These are phyloP conservation scores for Neurospora cerealis DNA, from an alignment of 495 filamentous ascomycete species.

Conservation along the genomic window DNA sequence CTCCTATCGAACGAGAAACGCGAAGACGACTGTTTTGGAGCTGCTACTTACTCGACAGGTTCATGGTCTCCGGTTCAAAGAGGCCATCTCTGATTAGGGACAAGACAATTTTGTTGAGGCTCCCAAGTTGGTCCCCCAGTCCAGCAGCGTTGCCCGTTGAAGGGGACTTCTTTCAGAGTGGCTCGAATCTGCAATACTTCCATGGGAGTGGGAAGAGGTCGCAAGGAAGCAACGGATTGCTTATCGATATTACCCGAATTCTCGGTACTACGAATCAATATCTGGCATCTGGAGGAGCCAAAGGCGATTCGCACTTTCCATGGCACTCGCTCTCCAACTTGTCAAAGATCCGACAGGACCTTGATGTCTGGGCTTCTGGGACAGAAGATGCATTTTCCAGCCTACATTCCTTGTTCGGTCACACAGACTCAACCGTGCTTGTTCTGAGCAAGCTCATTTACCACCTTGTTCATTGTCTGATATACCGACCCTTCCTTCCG, in stretches of 20 bases:
- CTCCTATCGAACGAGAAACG: conserved; percentile 58
- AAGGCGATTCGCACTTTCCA: conserved; percentile 79
- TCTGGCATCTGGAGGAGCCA: conserved; percentile 72
- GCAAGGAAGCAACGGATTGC: conserved; percentile 59
- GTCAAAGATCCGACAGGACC: conserved; percentile 74
- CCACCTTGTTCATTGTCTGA: conserved; percentile 72
- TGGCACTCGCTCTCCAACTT: conserved; percentile 80
- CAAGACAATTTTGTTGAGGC: conserved; percentile 58
- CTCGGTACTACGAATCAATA: conserved; percentile 78
- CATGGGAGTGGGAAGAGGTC: conserved; percentile 54
- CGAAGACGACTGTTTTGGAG: conserved; percentile 73
- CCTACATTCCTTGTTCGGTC: conserved; percentile 62
- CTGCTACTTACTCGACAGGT: conserved; percentile 74
- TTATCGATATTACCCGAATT: conserved; percentile 75
- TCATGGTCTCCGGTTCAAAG: conserved; percentile 66
- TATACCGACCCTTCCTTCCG: conserved; percentile 77
- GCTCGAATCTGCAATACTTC: conserved; percentile 58
- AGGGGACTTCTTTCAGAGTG: conserved; percentile 67
- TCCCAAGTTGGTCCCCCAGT: conserved; percentile 57
- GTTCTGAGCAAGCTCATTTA: conserved; percentile 78
- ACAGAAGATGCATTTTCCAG: conserved; percentile 71
- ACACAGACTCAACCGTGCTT: conserved; percentile 64
- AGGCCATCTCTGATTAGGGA: conserved; percentile 68
- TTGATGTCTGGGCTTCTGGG: conserved; percentile 75
- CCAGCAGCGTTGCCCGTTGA: conserved; percentile 48